Conservation (phyloP, 164 flowering plant species). For the Kalanchoe fedtschenkoi region DNA sequence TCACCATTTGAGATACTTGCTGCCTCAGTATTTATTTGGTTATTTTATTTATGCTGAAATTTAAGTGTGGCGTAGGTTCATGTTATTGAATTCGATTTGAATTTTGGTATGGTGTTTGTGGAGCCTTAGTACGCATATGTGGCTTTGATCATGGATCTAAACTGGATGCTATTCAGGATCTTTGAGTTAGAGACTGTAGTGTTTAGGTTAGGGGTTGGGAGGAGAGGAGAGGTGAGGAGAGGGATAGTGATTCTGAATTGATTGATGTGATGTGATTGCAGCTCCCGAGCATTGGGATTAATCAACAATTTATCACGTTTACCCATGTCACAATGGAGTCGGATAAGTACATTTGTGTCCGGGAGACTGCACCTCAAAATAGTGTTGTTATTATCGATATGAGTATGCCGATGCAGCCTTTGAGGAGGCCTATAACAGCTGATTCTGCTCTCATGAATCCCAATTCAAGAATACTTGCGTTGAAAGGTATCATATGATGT, state of each 20-base stretch:
- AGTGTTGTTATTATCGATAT: constrained; percentile 94
- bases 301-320: constrained; percentile 86
- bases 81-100: too few species aligned
- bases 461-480: constrained; percentile 78
- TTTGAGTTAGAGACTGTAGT: background rate
- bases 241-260: constrained; percentile 3
- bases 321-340: constrained; percentile 99
- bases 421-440: constrained; percentile 96
- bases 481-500: constrained; percentile 54
- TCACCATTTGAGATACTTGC: background rate
- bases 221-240: background rate
- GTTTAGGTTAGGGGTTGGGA: background rate
- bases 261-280: constrained; percentile 39
- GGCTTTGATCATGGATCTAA: background rate
- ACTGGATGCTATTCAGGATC: background rate
- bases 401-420: constrained; percentile 95
- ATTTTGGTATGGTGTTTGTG: background rate
- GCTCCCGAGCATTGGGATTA: constrained; percentile 84
- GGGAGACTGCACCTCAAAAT: constrained; percentile 96
- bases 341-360: constrained; percentile 88
- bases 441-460: constrained; percentile 99
- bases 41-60: background rate
- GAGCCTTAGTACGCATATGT: background rate
- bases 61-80: too few species aligned
- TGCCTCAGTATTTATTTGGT: background rate